These are phyloP conservation scores for Delphinella strobiligena DNA, from an alignment of 2,329 filamentous ascomycete species.

Conservation along the genomic window DNA sequence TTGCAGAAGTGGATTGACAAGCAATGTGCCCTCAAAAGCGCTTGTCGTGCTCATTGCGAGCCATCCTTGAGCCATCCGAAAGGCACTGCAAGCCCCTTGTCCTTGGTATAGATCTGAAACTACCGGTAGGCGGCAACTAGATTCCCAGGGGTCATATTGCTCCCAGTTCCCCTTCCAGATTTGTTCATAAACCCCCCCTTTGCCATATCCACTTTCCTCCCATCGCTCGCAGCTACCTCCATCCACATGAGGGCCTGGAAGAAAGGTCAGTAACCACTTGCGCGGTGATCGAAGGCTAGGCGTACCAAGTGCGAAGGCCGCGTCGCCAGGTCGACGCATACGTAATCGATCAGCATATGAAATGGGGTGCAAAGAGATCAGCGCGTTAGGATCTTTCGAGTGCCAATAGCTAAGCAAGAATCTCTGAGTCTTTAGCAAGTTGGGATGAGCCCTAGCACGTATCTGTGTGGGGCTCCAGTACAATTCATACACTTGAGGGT, in stretches of 20 bases:
- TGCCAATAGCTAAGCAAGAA: conserved; percentile 40
- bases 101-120: conserved; percentile 69
- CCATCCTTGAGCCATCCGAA: conserved; percentile 88
- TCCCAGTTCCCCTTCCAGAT: conserved; percentile 71
- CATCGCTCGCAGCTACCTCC: conserved; percentile 40
- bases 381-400: conserved; percentile 28
- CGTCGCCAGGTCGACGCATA: conserved; percentile 43
- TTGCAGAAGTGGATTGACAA: conserved; percentile 67
- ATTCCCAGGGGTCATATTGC: conserved; percentile 66
- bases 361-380: conserved; percentile 35
- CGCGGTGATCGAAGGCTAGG: neutral
- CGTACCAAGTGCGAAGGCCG: conserved; percentile 37
- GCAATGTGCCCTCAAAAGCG: conserved; percentile 65
- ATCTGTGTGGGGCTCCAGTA: conserved; percentile 38
- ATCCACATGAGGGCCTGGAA: conserved; percentile 39
- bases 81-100: conserved; percentile 69
- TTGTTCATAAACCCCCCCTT: conserved; percentile 55
- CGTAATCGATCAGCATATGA: conserved; percentile 38
- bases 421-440: conserved; percentile 33
- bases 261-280: neutral
- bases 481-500: conserved; percentile 40
- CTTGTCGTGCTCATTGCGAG: conserved; percentile 62
- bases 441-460: conserved; percentile 34
- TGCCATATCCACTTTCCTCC: conserved; percentile 49
- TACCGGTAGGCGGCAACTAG: conserved; percentile 53